These are phyloP conservation scores for Sarcomyxa edulis DNA, from an alignment of 768 basidiomycete species.

Conservation along the genomic window DNA sequence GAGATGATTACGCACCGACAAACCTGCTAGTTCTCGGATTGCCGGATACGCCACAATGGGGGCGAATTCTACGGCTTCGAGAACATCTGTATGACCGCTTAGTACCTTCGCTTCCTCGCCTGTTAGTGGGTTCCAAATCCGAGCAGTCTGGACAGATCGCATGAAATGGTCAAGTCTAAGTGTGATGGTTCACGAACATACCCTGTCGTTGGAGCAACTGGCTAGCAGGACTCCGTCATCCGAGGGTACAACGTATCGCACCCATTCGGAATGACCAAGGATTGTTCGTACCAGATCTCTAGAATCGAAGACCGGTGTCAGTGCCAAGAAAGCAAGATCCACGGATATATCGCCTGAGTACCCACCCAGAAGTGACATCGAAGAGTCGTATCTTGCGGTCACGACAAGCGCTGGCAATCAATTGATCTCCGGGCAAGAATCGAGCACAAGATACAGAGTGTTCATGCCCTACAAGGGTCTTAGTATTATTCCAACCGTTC, in stretches of 20 bases:
- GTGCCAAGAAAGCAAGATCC: too few relatives aligned
- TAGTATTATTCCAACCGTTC: slow-evolving; percentile 85
- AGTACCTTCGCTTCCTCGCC: slow-evolving; percentile 64
- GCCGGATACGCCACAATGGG: slow-evolving; percentile 51
- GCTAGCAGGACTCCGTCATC: slow-evolving; percentile 70
- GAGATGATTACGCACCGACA: not conserved
- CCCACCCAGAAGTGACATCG: slow-evolving; percentile 79
- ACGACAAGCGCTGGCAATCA: slow-evolving; percentile 77
- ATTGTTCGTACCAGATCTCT: slow-evolving; percentile 77
- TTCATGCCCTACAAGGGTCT: slow-evolving; percentile 85
- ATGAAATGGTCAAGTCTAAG: slow-evolving; percentile 12
- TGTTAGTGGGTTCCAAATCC: slow-evolving; percentile 57
- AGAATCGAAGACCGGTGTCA: slow-evolving; percentile 14
- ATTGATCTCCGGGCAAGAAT: slow-evolving; percentile 82
- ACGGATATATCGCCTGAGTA: too few relatives aligned
- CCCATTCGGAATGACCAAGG: slow-evolving; percentile 75
- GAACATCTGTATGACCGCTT: slow-evolving; percentile 67
- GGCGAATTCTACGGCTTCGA: slow-evolving; percentile 65
- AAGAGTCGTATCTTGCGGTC: slow-evolving; percentile 81
- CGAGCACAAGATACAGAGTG: slow-evolving; percentile 83
- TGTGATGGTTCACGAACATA: slow-evolving; percentile 27
- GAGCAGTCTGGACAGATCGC: slow-evolving; percentile 52
- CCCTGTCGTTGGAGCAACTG: slow-evolving; percentile 87
- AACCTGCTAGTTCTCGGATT: slow-evolving; percentile 45
- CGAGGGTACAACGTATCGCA: slow-evolving; percentile 61